Evolutionary conservation across 2,329 filamentous ascomycete species (phyloP), one percentile per base, ranked within the genome.

Genomic region (Colletotrichum sp.): DNA sequence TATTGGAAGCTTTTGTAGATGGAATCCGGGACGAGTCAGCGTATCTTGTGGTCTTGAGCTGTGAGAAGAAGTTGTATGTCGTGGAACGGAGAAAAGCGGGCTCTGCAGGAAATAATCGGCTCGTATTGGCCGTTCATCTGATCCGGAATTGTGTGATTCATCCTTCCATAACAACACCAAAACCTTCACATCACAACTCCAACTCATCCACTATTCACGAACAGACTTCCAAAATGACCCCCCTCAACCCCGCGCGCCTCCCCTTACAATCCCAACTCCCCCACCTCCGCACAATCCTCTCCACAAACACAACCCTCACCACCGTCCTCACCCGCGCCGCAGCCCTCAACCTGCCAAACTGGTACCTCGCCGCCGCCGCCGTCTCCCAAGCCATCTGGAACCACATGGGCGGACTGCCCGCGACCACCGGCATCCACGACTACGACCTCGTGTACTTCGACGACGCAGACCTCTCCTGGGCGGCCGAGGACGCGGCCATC

Each of bases 311-410:
- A 8, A 83, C 82, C 3, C 80, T 84, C 2, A 36, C 81, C 61
- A 68, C 69, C 5, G 81, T 84, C 7, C 75, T 84, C 11, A 61
- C 77, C 13, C 81, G 81, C 11, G 80, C 81, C 3, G 71, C 75
- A 3, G 74, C 77, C 2, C 79, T 84, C 27, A 63, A 79, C 19
- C 77, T 84, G 11, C 82, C 83, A 1, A 82, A 82, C 66, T 84
- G 83, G 83, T 84, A 84, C 57, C 80, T 84, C n/a, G 83, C 83
- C 2, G 83, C 81, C 2, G 84, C 84, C 32, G 79, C 82, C 25
- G 72, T 85, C 57, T 84, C 84, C 3, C 84, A 86, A 34, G 85
- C 84, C 0, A 82, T 85, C n/a, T 85, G 84, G 84, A 85, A 85
- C 70, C 75, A 79, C 19, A 75, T 83, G 15, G 81, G 81, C 5